Evolutionary conservation across 2,329 filamentous ascomycete genomes (phyloP), one percentile per base, ranked within the genome.

Genomic region (Sporothrix euskadiensis): DNA sequence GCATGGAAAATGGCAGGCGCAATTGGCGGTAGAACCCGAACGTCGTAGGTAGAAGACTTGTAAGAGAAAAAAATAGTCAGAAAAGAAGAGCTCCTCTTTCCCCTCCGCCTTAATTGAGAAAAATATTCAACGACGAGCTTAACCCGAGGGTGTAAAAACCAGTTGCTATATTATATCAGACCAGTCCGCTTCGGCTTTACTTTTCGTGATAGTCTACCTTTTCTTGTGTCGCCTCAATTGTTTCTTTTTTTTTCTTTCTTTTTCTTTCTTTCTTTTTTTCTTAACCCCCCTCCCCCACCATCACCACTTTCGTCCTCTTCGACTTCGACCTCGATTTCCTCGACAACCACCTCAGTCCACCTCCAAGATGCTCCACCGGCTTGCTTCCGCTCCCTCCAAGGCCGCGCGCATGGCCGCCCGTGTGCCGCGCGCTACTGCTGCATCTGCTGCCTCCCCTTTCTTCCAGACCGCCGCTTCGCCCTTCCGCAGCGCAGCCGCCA

Each of bases 391-490:
- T 3, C 71, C 75, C 26, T 54, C 72, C 66, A 49, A 44, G 74
- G 73, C 72, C 14, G 71, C 63, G 6, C 75, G 75, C 68, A 66
- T 76, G 57, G 57, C 74, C 22, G 73, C 61, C 30, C 73, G 68
- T 10, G 56, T 63, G 7, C 72, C 72, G 65, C 72, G 63, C 59
- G 9, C 72, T 22, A 10, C 59, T 5, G 22, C 57, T n/a, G 32
- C 26, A 26, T 26, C 26, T 2, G 26, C 52, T 32, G 22, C 52
- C 26, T 47, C 66, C 9, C 49, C 69, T 26, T 35, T 82, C 74
- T 77, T 80, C 79, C 78, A 41, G 72, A 22, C 72, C 35, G 73
- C 72, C 32, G 74, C 76, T 81, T 44, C 76, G 79, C 32, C 30
- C 47, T 41, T 70, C 75, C 30, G 68, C 69, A 14, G 49, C 39